These are phyloP conservation scores for Ophiocordyceps camponoti-saundersi DNA, from an alignment of 2,329 filamentous ascomycete species.

Conservation along the genomic window DNA sequence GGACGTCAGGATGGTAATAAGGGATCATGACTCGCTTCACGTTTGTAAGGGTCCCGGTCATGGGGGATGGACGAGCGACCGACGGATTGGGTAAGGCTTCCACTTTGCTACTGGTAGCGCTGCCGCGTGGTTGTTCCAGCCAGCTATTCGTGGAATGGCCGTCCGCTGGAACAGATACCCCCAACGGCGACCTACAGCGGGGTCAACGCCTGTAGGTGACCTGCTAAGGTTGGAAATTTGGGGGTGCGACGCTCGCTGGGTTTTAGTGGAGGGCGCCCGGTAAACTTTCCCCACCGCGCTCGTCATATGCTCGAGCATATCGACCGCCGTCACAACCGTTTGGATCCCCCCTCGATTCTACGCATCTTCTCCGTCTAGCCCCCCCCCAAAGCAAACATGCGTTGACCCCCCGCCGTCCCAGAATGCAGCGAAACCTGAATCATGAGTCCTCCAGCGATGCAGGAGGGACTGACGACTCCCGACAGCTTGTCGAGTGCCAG, in stretches of 20 bases:
- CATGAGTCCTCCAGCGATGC: neutral
- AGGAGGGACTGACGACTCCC: slow-evolving; percentile 4
- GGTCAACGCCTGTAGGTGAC: neutral
- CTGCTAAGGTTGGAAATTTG: no score
- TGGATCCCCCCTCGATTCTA: neutral
- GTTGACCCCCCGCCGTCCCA: neutral
- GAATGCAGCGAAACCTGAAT: slow-evolving; percentile 9
- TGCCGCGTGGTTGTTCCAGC: neutral
- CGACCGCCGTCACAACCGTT: neutral
- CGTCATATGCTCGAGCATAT: neutral
- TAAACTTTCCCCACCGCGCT: neutral
- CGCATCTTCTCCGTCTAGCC: neutral
- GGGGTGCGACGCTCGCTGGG: neutral
- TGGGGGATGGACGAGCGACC: neutral
- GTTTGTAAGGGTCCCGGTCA: neutral
- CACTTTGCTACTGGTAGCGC: neutral
- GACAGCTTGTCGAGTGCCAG: slow-evolving; percentile 8
- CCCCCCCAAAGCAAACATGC: neutral
- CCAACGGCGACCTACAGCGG: neutral
- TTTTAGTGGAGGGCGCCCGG: neutral
- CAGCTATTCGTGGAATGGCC: neutral
- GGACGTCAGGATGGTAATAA: neutral
- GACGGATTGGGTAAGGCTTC: neutral
- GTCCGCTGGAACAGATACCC: neutral
- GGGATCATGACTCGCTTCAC: neutral